These are phyloP conservation scores for Candida tunisiensis DNA, from an alignment of 1,139 yeast species.

Conservation along the genomic window DNA sequence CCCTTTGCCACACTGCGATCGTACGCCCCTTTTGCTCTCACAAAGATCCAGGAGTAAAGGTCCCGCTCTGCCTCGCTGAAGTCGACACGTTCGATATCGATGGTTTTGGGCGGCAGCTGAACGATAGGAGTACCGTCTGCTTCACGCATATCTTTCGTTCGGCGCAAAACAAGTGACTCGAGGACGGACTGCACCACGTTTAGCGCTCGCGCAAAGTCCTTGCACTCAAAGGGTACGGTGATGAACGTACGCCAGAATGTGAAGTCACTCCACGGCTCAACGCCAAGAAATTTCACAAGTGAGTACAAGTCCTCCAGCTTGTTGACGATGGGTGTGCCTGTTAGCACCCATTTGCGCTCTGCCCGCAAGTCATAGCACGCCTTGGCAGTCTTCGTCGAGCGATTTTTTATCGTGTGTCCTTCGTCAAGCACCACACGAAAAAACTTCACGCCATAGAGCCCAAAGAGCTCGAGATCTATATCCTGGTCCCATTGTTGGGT, in stretches of 20 bases:
- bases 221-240: slow-evolving; percentile 67
- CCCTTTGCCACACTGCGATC: slow-evolving; percentile 48
- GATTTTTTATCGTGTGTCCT: slow-evolving; percentile 79
- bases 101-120: slow-evolving; percentile 59
- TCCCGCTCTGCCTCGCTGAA: slow-evolving; percentile 51
- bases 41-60: slow-evolving; percentile 54
- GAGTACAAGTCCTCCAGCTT: slow-evolving; percentile 77
- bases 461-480: slow-evolving; percentile 18
- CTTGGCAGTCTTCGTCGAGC: slow-evolving; percentile 65
- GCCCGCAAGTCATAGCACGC: slow-evolving; percentile 54
- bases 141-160: slow-evolving; percentile 78
- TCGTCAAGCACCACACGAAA: slow-evolving; percentile 78
- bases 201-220: slow-evolving; percentile 52
- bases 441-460: slow-evolving; percentile 58
- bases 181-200: slow-evolving; percentile 72
- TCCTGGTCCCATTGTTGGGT: slow-evolving; percentile 6
- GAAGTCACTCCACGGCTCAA: slow-evolving; percentile 84
- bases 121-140: slow-evolving; percentile 62
- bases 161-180: slow-evolving; percentile 66
- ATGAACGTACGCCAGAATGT: slow-evolving; percentile 83
- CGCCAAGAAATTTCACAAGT: slow-evolving; percentile 50
- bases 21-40: slow-evolving; percentile 53
- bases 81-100: slow-evolving; percentile 46
- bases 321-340: slow-evolving; percentile 92
- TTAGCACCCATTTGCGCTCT: slow-evolving; percentile 65